A percentile compares a stretch with the other conserved stretches of the same genome.
Conservation (phyloP, 768 basidiomycete species). For the Trametes meyenii region DNA sequence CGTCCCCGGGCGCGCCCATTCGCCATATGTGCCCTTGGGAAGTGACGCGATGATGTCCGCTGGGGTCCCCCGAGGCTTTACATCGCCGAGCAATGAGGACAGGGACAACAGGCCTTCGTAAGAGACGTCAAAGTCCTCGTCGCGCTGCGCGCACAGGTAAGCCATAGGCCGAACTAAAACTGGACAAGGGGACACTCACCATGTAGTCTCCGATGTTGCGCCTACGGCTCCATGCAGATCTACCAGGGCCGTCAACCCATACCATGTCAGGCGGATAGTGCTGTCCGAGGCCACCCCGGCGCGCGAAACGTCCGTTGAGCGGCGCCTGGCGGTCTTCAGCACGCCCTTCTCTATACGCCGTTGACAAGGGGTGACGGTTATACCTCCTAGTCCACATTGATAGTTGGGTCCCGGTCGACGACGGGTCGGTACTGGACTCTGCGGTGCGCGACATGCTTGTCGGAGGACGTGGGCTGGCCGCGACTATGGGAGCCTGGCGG, state of each 20-base stretch:
- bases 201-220: constrained; percentile 48
- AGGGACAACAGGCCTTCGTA: constrained; percentile 71
- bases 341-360: neutral
- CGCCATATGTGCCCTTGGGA: constrained; percentile 63
- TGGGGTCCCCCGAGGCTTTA: constrained; percentile 63
- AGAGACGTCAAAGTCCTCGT: constrained; percentile 76
- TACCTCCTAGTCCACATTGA: neutral
- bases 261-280: constrained; percentile 10
- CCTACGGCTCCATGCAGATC: constrained; percentile 3
- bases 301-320: constrained; percentile 19
- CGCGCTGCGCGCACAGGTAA: constrained; percentile 49
- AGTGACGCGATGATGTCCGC: constrained; percentile 59
- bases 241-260: constrained; percentile 12
- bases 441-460: neutral
- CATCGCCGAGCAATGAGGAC: constrained; percentile 67
- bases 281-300: constrained; percentile 8
- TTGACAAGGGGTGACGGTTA: neutral
- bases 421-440: too few relatives aligned
- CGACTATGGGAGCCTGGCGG: too few relatives aligned
- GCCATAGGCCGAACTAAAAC: neutral
- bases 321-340: constrained; percentile 1
- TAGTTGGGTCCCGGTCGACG: neutral
- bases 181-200: constrained; percentile 41
- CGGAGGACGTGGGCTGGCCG: too few relatives aligned
- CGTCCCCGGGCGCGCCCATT: constrained; percentile 61